A percentile compares a stretch with the other conserved stretches of the same genome.
phyloP scores from a whole-genome alignment of 2,329 filamentous ascomycete genomes.

The Botrytis paeoniae region DNA sequence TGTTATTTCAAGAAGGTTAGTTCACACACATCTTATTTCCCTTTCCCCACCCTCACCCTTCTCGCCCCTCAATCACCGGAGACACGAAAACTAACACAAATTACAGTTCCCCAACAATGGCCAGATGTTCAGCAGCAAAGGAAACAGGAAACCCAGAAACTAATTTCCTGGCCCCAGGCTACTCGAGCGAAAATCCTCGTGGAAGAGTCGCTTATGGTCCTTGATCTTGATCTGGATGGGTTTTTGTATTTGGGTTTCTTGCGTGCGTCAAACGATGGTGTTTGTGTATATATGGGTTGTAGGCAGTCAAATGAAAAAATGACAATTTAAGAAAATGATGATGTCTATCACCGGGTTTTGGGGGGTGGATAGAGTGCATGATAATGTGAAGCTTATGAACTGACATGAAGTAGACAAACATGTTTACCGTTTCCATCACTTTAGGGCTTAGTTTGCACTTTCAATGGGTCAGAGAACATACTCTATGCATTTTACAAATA shows the following conservation, averaged over 20 bases:
- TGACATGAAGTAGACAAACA: background rate
- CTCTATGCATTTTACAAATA: slow-evolving; percentile 26
- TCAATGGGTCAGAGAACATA: slow-evolving; percentile 5
- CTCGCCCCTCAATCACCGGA: background rate
- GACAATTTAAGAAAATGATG: slow-evolving; percentile 9
- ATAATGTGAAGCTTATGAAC: background rate
- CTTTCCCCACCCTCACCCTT: background rate
- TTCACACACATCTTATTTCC: background rate
- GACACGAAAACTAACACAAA: slow-evolving; percentile 17
- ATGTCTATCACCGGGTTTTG: background rate
- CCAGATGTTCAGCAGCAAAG: slow-evolving; percentile 92
- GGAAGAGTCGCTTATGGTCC: slow-evolving; percentile 37
- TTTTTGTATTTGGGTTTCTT: slow-evolving; percentile 29
- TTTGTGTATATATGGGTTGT: slow-evolving; percentile 40
- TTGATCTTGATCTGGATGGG: slow-evolving; percentile 31
- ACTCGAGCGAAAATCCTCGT: slow-evolving; percentile 38
- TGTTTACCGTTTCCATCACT: background rate
- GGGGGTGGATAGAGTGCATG: background rate
- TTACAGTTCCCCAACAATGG: slow-evolving; percentile 91
- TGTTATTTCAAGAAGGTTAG: slow-evolving; percentile 89
- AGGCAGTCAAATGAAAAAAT: slow-evolving; percentile 33
- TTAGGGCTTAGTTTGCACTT: background rate
- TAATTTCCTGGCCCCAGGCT: slow-evolving; percentile 73
- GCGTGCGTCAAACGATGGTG: slow-evolving; percentile 28
- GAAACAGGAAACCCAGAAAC: slow-evolving; percentile 73